Base-by-base conservation (phyloP, 371 early-diverging fungal species). In the Mortierella sp. region DNA sequence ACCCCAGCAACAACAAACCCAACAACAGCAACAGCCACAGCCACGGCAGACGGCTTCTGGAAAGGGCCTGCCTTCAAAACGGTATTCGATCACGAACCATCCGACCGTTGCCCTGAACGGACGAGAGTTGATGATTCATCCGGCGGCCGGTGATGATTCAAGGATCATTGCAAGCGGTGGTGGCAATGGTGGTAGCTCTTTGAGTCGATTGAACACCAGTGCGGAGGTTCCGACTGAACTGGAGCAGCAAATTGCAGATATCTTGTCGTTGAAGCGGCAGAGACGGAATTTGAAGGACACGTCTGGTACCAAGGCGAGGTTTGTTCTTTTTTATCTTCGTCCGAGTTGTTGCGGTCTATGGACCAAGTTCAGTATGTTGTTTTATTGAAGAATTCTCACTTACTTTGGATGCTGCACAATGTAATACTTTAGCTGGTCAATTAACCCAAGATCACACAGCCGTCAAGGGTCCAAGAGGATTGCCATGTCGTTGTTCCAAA, bases 191-290 rank as follows among this genome's bases (percentile, higher is more conserved):
- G 24, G 37, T 48, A 67, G 31, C 16, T 19, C 57, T 31, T 16
- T 28, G 69, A 31, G 67, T 53, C 51, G 44, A n/a, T n/a, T 21
- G 50, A 26, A 6, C 31, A 71, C 16, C 19, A 61, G 19, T 69
- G 21, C 44, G 28, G 55, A 26, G 34, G 59, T 64, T 2, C 75
- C 69, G 2, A 77, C 72, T 5, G 80, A 80, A 3, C 48, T 81
- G 21, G 86, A 85, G 40, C 79, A 74, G n/a, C 86, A 81, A 72
- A 85, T 85, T 28, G 72, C 79, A 5, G 86, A 85, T 64, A 85
- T 85, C 34, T 28, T 85, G 64, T 53, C 48, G 70, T 43, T 77
- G 13, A 83, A 78, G 46, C 57, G 83, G 34, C 51, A 53, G 21
- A 48, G 37, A 5, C 1, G 1, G 10, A 51, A 31, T 5, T 55